A percentile compares a stretch with the other conserved stretches of the same genome.
Conservation (phyloP, 441 rosid genomes). For the California macrophylla region DNA sequence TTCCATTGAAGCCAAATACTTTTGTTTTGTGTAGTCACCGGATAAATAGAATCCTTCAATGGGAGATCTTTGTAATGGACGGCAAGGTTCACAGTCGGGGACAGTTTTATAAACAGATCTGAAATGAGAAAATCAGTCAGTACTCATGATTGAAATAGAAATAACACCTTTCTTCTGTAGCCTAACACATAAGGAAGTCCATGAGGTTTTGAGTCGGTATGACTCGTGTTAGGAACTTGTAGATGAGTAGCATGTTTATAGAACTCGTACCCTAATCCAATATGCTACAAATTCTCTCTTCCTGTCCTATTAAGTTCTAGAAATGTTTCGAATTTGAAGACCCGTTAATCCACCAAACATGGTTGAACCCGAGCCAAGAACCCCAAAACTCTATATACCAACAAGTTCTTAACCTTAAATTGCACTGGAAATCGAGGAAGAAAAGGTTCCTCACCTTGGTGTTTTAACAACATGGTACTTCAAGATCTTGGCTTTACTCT, state of each 20-base stretch:
- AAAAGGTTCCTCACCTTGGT: constrained; percentile 49
- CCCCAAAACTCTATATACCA: neutral
- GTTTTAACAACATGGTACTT: constrained; percentile 88
- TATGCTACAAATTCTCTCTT: too few species aligned
- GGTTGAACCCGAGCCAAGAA: neutral
- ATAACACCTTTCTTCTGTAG: neutral
- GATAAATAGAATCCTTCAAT: constrained; percentile 76
- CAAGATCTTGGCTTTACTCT: constrained; percentile 75
- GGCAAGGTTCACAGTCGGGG: constrained; percentile 83
- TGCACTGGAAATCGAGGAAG: neutral
- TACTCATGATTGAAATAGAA: constrained; percentile 5
- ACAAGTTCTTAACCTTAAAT: neutral
- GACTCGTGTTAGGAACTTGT: neutral
- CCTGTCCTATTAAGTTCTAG: neutral
- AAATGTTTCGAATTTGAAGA: neutral
- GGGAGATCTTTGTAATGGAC: constrained; percentile 84
- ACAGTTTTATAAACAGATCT: constrained; percentile 87
- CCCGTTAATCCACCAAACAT: neutral
- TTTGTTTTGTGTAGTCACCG: constrained; percentile 89
- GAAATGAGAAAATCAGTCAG: constrained; percentile 20
- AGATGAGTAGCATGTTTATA: neutral
- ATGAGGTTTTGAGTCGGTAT: neutral
- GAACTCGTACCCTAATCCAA: too few species aligned
- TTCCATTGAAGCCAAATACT: constrained; percentile 95
- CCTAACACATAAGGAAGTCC: neutral